Conservation (phyloP, 768 basidiomycete genomes). For the Mycena kentingensis region DNA sequence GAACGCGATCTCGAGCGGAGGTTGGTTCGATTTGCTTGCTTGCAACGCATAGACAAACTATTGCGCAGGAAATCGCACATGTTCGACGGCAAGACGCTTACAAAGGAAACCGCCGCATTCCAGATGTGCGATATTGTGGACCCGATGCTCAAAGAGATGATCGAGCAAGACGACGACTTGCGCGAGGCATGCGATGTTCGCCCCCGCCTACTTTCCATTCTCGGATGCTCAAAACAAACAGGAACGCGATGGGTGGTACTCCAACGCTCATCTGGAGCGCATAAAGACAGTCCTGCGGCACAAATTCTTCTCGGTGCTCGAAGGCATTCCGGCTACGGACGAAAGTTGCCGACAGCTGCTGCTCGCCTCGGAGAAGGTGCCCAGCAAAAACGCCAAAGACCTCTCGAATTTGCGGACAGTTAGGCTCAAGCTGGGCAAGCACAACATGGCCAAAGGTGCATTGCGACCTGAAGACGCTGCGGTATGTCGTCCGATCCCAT, state of each 20-base stretch:
- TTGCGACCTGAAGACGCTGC: slow-evolving; percentile 81
- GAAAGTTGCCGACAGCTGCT: slow-evolving; percentile 74
- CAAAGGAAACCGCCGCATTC: slow-evolving; percentile 88
- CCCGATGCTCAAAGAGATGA: slow-evolving; percentile 78
- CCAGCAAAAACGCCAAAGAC: slow-evolving; percentile 32
- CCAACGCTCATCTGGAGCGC: slow-evolving; percentile 69
- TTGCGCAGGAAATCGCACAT: slow-evolving; percentile 68
- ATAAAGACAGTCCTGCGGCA: slow-evolving; percentile 85
- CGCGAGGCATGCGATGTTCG: slow-evolving; percentile 76
- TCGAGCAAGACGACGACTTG: slow-evolving; percentile 69
- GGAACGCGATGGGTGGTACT: slow-evolving; percentile 93
- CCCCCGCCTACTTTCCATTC: slow-evolving; percentile 6
- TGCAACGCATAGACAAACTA: slow-evolving; percentile 7
- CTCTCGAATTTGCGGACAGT: slow-evolving; percentile 46
- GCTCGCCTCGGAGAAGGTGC: slow-evolving; percentile 40
- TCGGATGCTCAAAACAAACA: slow-evolving; percentile 27
- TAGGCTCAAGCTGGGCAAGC: slow-evolving; percentile 66
- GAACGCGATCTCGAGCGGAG: slow-evolving; percentile 46
- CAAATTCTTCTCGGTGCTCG: slow-evolving; percentile 79
- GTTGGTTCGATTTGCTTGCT: slow-evolving; percentile 30
- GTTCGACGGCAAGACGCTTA: slow-evolving; percentile 82
- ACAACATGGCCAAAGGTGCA: slow-evolving; percentile 89
- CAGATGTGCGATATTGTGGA: slow-evolving; percentile 93
- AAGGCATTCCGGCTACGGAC: slow-evolving; percentile 70
- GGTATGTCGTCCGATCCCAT: slow-evolving; percentile 42